These are phyloP conservation scores for Sanghuangporus sanghuang DNA, from an alignment of 1,284 basidiomycete species.

Conservation along the genomic window DNA sequence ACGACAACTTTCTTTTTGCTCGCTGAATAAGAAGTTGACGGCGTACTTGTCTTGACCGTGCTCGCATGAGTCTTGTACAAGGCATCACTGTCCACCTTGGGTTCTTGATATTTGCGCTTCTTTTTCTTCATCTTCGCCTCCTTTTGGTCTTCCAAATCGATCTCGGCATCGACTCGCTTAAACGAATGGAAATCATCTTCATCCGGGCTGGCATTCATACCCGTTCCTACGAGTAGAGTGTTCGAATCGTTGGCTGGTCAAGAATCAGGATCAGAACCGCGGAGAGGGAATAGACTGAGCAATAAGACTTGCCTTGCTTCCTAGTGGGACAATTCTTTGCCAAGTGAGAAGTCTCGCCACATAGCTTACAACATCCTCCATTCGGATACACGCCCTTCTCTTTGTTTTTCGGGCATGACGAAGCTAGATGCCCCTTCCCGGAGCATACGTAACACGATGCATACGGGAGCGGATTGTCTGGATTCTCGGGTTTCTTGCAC, in stretches of 20 bases:
- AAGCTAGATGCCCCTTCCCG: constrained; percentile 75
- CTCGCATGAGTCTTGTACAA: constrained; percentile 29
- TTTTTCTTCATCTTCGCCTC: constrained; percentile 38
- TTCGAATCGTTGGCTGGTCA: constrained; percentile 20
- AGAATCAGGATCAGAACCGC: not conserved
- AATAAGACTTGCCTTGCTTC: constrained; percentile 43
- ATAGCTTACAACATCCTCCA: constrained; percentile 88
- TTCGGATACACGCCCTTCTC: constrained; percentile 85
- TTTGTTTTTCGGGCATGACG: constrained; percentile 76
- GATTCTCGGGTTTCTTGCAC: constrained; percentile 66
- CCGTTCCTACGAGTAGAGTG: constrained; percentile 44
- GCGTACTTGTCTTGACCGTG: constrained; percentile 39
- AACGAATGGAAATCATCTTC: constrained; percentile 91
- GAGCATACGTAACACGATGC: constrained; percentile 92
- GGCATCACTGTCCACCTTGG: constrained; percentile 34
- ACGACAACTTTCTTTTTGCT: constrained; percentile 57
- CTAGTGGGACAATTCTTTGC: constrained; percentile 78
- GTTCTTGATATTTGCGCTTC: constrained; percentile 27
- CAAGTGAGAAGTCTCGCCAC: constrained; percentile 78
- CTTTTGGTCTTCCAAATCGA: constrained; percentile 54
- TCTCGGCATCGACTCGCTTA: constrained; percentile 54
- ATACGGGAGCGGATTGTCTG: constrained; percentile 72
- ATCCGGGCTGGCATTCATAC: constrained; percentile 67
- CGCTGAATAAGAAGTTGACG: constrained; percentile 23
- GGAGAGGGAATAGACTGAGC: no score